Evolutionary conservation across 2,329 filamentous ascomycete species (phyloP).

Genomic region (Colletotrichum spaethianum): DNA sequence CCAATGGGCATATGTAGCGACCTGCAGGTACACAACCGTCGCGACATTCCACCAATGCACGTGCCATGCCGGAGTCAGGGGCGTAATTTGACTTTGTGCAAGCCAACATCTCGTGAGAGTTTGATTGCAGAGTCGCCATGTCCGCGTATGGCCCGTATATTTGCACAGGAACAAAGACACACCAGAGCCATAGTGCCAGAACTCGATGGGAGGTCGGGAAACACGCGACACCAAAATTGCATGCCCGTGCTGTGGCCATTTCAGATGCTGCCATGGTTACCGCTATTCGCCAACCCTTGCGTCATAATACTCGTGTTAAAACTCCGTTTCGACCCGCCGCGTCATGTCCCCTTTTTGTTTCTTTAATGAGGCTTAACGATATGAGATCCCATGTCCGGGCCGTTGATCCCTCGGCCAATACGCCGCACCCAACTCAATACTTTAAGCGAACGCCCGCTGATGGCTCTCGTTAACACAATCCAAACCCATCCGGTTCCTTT

Average conservation of each 20-base stretch:
- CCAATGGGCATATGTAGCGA: constrained; percentile 36
- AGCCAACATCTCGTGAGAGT: constrained; percentile 5
- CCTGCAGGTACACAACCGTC: constrained; percentile 27
- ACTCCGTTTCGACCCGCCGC: constrained; percentile 31
- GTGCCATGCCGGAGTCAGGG: constrained; percentile 36
- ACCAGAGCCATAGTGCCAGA: not conserved
- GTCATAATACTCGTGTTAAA: constrained; percentile 12
- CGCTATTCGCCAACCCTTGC: constrained; percentile 8
- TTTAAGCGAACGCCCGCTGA: constrained; percentile 29
- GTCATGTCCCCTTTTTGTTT: constrained; percentile 27
- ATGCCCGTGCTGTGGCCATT: constrained; percentile 2
- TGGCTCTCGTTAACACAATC: constrained; percentile 19
- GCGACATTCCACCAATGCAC: constrained; percentile 26
- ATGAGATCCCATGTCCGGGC: constrained; percentile 16
- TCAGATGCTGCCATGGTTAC: constrained; percentile 1
- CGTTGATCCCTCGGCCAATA: constrained; percentile 33
- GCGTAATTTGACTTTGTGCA: constrained; percentile 20
- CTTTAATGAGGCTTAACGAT: constrained; percentile 31
- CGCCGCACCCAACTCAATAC: constrained; percentile 12
- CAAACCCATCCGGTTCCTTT: not conserved
- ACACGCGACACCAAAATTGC: not conserved
- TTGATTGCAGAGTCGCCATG: constrained; percentile 18
- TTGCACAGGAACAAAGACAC: too few species aligned
- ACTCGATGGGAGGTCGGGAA: not conserved
- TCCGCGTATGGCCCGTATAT: not conserved